Conservation (phyloP, 208 protist genomes). For the Naegleria gruberi region DNA sequence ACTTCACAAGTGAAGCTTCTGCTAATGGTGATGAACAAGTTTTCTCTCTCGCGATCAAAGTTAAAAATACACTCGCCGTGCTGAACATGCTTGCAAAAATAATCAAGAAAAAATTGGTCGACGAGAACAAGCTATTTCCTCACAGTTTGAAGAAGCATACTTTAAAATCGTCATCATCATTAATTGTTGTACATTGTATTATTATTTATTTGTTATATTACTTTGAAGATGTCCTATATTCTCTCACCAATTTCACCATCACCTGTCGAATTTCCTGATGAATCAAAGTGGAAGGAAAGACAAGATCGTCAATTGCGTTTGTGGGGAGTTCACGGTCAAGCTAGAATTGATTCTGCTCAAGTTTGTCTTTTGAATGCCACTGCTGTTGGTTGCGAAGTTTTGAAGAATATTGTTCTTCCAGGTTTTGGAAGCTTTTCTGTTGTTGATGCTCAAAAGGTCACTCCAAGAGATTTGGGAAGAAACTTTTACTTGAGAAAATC, state of each 20-base stretch:
- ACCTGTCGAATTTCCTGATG: neutral
- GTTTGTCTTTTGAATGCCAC: neutral
- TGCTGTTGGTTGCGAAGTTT: neutral
- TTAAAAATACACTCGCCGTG: too few relatives aligned
- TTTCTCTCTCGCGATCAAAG: too few relatives aligned
- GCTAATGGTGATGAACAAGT: too few relatives aligned
- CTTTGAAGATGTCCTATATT: neutral
- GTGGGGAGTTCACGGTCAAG: conserved; percentile 19
- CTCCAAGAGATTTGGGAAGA: neutral
- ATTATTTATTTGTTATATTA: neutral
- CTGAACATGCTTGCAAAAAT: too few relatives aligned
- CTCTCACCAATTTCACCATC: conserved; percentile 15
- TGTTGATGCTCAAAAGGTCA: conserved; percentile 8
- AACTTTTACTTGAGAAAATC: neutral
- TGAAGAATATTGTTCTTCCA: conserved; percentile 21
- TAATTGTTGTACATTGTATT: neutral
- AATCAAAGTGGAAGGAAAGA: conserved; percentile 16
- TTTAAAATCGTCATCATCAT: neutral
- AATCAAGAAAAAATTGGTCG: too few relatives aligned
- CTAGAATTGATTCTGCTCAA: neutral
- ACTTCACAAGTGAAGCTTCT: too few relatives aligned
- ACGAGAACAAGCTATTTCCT: too few relatives aligned
- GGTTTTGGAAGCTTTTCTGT: conserved; percentile 8
- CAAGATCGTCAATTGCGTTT: conserved; percentile 18
- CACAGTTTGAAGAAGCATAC: too few relatives aligned